Evolutionary conservation across 83 land plant species (phyloP).

Genomic region (Picea engelmannii): DNA sequence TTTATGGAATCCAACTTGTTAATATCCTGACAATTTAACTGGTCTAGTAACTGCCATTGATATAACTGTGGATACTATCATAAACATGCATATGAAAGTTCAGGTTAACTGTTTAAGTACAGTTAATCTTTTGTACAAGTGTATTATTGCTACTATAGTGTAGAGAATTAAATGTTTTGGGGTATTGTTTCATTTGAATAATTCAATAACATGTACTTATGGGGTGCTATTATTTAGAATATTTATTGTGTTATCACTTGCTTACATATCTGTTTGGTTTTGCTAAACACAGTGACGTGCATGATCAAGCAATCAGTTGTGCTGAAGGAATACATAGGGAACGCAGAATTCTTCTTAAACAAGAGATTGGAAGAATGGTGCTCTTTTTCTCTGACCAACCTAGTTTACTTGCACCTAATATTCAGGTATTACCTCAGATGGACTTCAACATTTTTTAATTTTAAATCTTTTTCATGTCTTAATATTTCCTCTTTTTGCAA

Average conservation of each 20-base stretch:
- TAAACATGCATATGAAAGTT: not conserved
- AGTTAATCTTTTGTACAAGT: not conserved
- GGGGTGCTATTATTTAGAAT: not conserved
- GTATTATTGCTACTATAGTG: not conserved
- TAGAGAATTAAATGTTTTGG: not conserved
- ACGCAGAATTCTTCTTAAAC: constrained; percentile 88
- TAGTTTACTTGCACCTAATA: constrained; percentile 95
- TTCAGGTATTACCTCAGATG: constrained; percentile 68
- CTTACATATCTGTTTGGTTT: not conserved
- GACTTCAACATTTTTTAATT: no score
- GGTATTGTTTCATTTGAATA: not conserved
- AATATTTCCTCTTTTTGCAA: not conserved
- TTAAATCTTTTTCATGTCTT: not conserved
- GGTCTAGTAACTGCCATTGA: not conserved
- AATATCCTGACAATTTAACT: no score
- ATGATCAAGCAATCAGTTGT: constrained; percentile 77
- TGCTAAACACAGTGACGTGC: constrained; percentile 80
- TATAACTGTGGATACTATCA: not conserved
- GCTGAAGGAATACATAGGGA: constrained; percentile 86
- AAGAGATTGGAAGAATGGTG: constrained; percentile 97
- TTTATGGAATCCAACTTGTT: no score
- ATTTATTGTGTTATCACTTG: not conserved
- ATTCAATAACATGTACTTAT: not conserved
- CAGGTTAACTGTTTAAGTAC: not conserved
- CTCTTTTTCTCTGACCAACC: constrained; percentile 98